A percentile compares a stretch with the other conserved stretches of the same genome.
Conservation (phyloP, 495 filamentous ascomycete species). For the Xylaria castorea region DNA sequence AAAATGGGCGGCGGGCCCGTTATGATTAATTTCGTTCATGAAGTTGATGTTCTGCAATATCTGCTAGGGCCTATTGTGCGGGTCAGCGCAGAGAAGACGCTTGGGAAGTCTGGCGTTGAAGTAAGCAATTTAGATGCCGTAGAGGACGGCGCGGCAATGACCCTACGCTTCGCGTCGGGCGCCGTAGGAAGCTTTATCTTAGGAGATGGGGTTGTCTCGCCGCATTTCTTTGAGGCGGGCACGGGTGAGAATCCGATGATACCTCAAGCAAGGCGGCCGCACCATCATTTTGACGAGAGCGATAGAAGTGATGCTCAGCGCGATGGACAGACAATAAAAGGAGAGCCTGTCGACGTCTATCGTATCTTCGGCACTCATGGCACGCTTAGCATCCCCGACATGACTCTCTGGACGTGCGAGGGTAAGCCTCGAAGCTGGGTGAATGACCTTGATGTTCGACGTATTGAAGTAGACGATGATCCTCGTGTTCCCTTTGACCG, state of each 20-base stretch:
- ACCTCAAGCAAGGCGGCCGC: slow-evolving; percentile 40
- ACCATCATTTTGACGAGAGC: not conserved
- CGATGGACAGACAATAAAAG: slow-evolving; percentile 2
- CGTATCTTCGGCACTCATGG: slow-evolving; percentile 63
- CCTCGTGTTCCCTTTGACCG: slow-evolving; percentile 56
- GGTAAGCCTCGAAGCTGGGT: slow-evolving; percentile 43
- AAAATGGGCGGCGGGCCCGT: slow-evolving; percentile 55
- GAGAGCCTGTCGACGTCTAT: slow-evolving; percentile 54
- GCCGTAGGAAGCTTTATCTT: slow-evolving; percentile 65
- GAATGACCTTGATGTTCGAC: slow-evolving; percentile 35
- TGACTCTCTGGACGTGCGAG: slow-evolving; percentile 60
- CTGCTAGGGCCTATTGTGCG: slow-evolving; percentile 61
- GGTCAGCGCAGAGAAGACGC: slow-evolving; percentile 58
- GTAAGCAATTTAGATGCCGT: slow-evolving; percentile 55
- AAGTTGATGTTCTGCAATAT: slow-evolving; percentile 65
- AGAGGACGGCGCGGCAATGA: slow-evolving; percentile 64
- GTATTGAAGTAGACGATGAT: slow-evolving; percentile 47
- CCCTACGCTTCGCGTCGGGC: slow-evolving; percentile 62
- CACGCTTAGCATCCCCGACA: slow-evolving; percentile 62
- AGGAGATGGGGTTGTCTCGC: slow-evolving; percentile 58
- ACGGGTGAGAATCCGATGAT: slow-evolving; percentile 67
- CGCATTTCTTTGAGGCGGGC: slow-evolving; percentile 62
- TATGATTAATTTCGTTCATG: slow-evolving; percentile 67
- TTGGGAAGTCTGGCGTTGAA: not conserved
- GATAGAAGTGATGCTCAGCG: not conserved